Evolutionary conservation across 1,284 basidiomycete species (phyloP), one percentile per base, ranked within the genome.

Genomic region (Moesziomyces antarcticus): DNA sequence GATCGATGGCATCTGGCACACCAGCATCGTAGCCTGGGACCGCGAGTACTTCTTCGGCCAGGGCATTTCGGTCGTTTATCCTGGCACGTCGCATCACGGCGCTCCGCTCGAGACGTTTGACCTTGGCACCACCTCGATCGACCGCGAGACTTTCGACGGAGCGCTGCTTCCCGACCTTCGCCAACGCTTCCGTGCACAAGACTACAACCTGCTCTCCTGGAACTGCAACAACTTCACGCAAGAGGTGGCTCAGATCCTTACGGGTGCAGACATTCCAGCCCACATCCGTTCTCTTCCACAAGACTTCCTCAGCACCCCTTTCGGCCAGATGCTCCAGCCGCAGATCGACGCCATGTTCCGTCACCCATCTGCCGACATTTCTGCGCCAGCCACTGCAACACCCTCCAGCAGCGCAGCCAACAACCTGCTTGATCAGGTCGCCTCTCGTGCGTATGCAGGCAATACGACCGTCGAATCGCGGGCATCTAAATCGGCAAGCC

Each of bases 11-110:
- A 64, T 75, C 62, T 84, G 83, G 83, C 93, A 97, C 85, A 95
- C 94, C 0, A 93, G 91, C 22, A 89, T 97, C 30, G 93, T 97
- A 46, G 91, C 91, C 1, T 94, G 90, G 84, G 90, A 89, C 3
- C 90, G 90, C 76, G 94, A 97, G 81, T 87, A 93, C 50, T 95
- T 92, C 79, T 97, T 94, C 82, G 94, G 94, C 1, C 92, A 90
- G 78, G 94, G 94, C 8, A 93, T 97, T 58, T 85, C 79, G 75
- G 86, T 87, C 25, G 88, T 89, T 0, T 69, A 90, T 86, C 50
- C 61, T 47, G 66, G 80, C 22, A 46, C 35, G 4, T 63, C 74
- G 10, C 80, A 84, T 53, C 92, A 93, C 84, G 94, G 94, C 3
- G 84, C 86, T 50, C 94, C 94, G 0, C 75, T 92, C 33, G 89